Base-by-base conservation (phyloP, 2,329 filamentous ascomycete genomes). In the Xylaria sp. region DNA sequence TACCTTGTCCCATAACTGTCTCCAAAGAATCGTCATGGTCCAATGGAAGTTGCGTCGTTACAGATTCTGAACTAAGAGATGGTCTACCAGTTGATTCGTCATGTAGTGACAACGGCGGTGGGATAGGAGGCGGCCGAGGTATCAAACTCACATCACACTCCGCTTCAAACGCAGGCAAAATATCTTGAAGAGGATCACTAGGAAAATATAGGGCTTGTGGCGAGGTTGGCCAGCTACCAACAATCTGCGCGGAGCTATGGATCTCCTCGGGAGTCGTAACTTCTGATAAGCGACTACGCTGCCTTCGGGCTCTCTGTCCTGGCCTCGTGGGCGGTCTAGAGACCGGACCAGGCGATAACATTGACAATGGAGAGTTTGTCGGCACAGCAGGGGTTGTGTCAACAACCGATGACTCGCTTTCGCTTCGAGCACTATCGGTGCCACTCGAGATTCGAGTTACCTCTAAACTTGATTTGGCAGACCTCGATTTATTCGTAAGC, bases 221-320 rank as follows among this genome's bases (percentile, higher is more conserved):
- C 12, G 23, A 50, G 8, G 4, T 52, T 18, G 9, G 37, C 32
- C 10, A 20, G 9, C 15, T 41, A 51, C 52, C n/a, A 8, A 4
- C 44, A 34, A 60, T 46, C 8, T 74, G 72, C 13, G 56, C 58
- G 25, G 68, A 66, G 8, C 65, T 66, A 12, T 57, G 46, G 10
- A 74, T n/a, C 6, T 77, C 72, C 12, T 76, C 76, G 8, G 75
- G 75, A 3, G 75, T 78, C 2, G 77, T 78, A 6, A 79, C 74
- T 71, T 79, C 77, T 3, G 77, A 78, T 23, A 79, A 56, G 20
- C 70, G 75, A 32, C 77, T 79, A 7, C 73, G 72, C 44, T 74
- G 73, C 28, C 54, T 69, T 67, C 74, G 70, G n/a, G 70, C 68
- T 63, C 69, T 71, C 44, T 70, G 70, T 23, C 71, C 76, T 23